Base-by-base conservation (phyloP, 805 yeast genomes). In the Nakazawaea wyomingensis region DNA sequence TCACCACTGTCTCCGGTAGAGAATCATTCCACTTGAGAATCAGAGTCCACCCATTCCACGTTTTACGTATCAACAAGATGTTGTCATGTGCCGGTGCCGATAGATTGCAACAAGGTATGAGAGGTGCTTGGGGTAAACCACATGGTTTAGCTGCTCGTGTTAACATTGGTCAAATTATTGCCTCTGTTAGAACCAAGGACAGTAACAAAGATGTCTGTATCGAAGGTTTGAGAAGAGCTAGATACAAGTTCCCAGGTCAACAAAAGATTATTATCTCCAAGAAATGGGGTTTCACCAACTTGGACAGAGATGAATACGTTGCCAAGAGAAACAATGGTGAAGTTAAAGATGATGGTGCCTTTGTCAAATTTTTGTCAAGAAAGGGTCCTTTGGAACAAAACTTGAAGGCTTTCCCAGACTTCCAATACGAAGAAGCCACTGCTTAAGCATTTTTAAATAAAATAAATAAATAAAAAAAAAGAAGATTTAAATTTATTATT, bases 11-110 rank as follows among this genome's bases (percentile, higher is more conserved):
- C 61, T 85, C 96, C 57, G 99, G 99, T 72, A 88, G 98, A 85
- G 99, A 93, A 66, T 79, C 97, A 63, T 93, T 93, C 99, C 99
- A 93, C 81, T 80, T 93, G 81, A 89, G 99, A 80, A 88, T 93
- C 74, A 90, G 99, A 80, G 98, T 90, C 68, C 99, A 93, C 78
- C 99, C 99, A 64, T 93, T 86, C 98, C 99, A 93, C 83, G 99
- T 93, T 61, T 83, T 93, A 74, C 85, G 99, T 79, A 93, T 93
- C 82, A 93, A 93, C 93, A 93, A 93, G 88, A 93, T 93, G 99
- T 89, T 93, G 96, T 93, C 99, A 69, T 93, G 99, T 82, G 99
- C 99, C 80, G 99, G 99, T 87, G 99, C 99, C 72, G 99, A 93
- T 91, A 89, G 99, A 86, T 84, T 93, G 78, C 99, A 93, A 81